Base-by-base conservation (phyloP, 305 asterid genomes). In the Plantago lanceolata region DNA sequence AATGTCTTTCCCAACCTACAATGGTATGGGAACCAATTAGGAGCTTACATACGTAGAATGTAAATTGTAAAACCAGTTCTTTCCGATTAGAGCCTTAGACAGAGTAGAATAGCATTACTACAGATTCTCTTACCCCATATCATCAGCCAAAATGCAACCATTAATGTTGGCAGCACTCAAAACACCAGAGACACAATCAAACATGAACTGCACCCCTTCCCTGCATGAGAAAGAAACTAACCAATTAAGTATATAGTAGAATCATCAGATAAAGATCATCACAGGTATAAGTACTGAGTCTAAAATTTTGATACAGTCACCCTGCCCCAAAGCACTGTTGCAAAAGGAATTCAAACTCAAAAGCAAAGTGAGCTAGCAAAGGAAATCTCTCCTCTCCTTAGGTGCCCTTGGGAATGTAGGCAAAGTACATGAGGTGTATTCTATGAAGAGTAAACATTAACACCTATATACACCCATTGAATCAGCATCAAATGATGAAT, bases 141-240 rank as follows among this genome's bases (percentile, higher is more conserved):
- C 99, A 79, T 93, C 97, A 71, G 99, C 99, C 83, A 93, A 81
- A 75, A 93, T 90, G 94, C 99, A 93, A 54, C 99, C 99, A 64
- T 83, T 82, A 68, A 93, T 87, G 79, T 84, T 85, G 70, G 82
- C 79, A 68, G 80, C 74, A 69, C 84, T 74, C 59, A 83, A 74
- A 59, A 71, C 59, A 65, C 96, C 99, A 19, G 99, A 93, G 74
- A 90, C 96, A 67, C 97, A 93, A 56, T 87, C 96, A 71, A 93
- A 93, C 99, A 90, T 87, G 85, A 93, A 93, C 74, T 90, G 97
- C 73, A 93, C 99, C 69, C 97, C 99, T 81, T 90, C 96, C 75
- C 99, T 93, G 97, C 84, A 80, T 64, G 80, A 64, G 57, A 74
- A 77, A 67, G 73, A 65, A 61, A 76, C 58, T 52, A 60, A 57